Base-by-base conservation (phyloP, 2,329 filamentous ascomycete genomes). In the Paracorniculantispora psalliotae region DNA sequence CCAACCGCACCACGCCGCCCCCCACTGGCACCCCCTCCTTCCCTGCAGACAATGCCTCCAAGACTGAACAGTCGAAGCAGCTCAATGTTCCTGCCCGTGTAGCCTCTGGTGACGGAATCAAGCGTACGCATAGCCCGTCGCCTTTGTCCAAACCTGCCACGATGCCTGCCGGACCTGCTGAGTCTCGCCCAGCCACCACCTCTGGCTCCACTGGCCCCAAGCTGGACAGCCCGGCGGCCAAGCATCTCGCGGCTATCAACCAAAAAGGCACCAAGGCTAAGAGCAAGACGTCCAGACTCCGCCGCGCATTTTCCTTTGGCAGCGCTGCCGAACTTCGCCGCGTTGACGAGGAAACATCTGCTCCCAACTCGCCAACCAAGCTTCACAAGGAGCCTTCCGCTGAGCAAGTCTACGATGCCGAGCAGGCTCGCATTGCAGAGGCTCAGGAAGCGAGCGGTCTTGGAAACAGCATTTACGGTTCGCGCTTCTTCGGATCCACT, bases 261-360 rank as follows among this genome's bases (percentile, higher is more conserved):
- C 89, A 93, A 65, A 93, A 90, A 69, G 90, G 91, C 57, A 79
- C 79, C 28, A 89, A 85, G 69, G 82, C 87, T 63, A 92, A 91
- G 70, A 91, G 87, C 75, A 97, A 97, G 75, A 90, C 89, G 2
- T 92, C 90, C 19, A 83, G 92, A 64, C 79, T 99, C 61, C 86
- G 94, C 58, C 84, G 94, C 66, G 94, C 94, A 0, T 96, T 99
- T 68, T 99, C 94, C 0, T 99, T 99, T 74, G 92, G 94, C 52
- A 97, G 93, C 71, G 91, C 92, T 44, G 91, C 93, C 9, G 94
- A 99, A 70, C 85, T 99, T 50, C 84, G 89, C 63, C 89, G 89
- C 69, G 89, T 87, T 12, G 86, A 83, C 65, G 87, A 88, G 8
- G 62, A 58, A 50, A 84, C 78, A 23, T 19, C 2, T 19, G 71